Percentiles rank a stretch among this genome's conserved stretches.
These are phyloP conservation scores for Chimonanthus praecox DNA, from an alignment of 164 flowering plant species.

Conservation along the genomic window DNA sequence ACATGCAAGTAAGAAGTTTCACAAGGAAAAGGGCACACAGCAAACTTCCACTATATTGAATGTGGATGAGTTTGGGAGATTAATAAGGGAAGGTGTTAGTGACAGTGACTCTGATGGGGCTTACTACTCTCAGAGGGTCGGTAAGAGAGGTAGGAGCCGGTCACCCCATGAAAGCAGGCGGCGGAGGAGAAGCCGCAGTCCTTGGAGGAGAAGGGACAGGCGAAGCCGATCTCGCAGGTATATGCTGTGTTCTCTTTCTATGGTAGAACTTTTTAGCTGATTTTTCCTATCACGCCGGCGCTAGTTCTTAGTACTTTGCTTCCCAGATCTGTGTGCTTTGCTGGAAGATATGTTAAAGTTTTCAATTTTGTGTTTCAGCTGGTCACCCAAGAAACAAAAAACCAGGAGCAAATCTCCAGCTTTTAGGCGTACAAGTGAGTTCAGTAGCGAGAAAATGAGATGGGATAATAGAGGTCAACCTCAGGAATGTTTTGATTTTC, in stretches of 20 bases:
- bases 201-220: conserved; percentile 56
- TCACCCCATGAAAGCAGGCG: conserved; percentile 52
- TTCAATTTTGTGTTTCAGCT: conserved; percentile 38
- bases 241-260: neutral
- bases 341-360: conserved; percentile 3
- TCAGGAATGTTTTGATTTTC: conserved; percentile 57
- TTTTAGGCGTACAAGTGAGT: conserved; percentile 33
- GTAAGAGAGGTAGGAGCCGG: conserved; percentile 51
- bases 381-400: conserved; percentile 68
- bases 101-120: conserved; percentile 77
- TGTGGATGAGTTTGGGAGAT: conserved; percentile 88
- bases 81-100: conserved; percentile 55
- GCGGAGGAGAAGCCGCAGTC: conserved; percentile 55
- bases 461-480: conserved; percentile 30
- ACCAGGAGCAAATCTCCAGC: conserved; percentile 61
- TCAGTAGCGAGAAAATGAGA: conserved; percentile 33
- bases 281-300: neutral
- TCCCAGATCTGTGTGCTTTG: neutral
- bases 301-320: conserved; percentile 5
- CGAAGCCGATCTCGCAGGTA: conserved; percentile 84
- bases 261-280: neutral
- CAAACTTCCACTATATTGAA: conserved; percentile 22
- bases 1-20: conserved; percentile 15
- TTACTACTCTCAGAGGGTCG: conserved; percentile 23
- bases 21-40: conserved; percentile 22